Conservation (phyloP, 169 alveolate species). For the Cryptosporidium baileyi region DNA sequence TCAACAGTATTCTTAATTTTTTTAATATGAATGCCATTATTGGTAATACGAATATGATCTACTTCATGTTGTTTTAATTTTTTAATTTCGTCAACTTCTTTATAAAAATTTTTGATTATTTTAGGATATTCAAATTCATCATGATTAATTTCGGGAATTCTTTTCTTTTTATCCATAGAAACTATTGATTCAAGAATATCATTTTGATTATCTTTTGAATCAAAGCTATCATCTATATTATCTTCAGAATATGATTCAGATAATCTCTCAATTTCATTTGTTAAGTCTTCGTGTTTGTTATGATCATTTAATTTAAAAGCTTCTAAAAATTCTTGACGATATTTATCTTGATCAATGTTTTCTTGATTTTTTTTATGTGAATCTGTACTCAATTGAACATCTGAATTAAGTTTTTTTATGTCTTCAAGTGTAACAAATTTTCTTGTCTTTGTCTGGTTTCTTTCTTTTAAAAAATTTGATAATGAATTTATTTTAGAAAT, state of each 20-base stretch:
- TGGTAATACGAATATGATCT: constrained; percentile 85
- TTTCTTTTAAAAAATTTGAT: not conserved
- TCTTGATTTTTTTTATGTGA: not conserved
- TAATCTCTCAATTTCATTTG: not conserved
- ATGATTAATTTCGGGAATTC: constrained; percentile 82
- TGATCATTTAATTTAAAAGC: not conserved
- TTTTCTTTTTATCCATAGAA: constrained; percentile 13
- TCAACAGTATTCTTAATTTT: constrained; percentile 84
- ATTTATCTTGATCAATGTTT: constrained; percentile 10
- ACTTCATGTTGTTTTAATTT: constrained; percentile 88
- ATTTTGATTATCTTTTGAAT: not conserved
- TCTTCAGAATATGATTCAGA: not conserved
- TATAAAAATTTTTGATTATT: constrained; percentile 85
- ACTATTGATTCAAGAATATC: not conserved
- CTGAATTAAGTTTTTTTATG: constrained; percentile 19
- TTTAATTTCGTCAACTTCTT: constrained; percentile 85
- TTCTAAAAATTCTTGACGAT: constrained; percentile 18
- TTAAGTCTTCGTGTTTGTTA: not conserved
- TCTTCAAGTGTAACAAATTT: constrained; percentile 43
- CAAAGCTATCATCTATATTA: not conserved
- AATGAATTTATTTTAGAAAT: constrained; percentile 49
- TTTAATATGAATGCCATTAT: constrained; percentile 84
- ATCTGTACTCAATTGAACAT: not conserved
- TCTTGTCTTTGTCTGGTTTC: not conserved
- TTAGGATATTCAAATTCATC: constrained; percentile 83